Evolutionary conservation across 2,329 filamentous ascomycete genomes (phyloP).

Genomic region (Aspergillus fumigatiaffinis): DNA sequence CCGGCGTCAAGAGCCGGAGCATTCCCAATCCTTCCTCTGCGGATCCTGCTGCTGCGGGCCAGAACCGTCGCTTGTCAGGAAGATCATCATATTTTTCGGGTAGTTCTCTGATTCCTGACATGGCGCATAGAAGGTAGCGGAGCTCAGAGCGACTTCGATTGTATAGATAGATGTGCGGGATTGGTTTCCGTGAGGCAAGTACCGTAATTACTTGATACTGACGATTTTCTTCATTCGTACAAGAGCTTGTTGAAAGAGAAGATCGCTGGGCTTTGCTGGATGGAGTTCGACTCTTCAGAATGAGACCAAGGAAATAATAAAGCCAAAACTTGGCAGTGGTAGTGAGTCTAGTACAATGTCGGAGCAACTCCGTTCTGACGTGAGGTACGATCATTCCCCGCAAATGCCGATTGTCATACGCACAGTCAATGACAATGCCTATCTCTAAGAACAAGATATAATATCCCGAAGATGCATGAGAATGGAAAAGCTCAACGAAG

Average conservation of each 20-base stretch:
- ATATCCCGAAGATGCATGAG: constrained; percentile 3
- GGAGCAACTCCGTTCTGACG: background rate
- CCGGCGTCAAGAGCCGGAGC: constrained; percentile 50
- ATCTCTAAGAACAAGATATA: background rate
- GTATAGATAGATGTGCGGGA: constrained; percentile 3
- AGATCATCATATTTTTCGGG: constrained; percentile 40
- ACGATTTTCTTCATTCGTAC: background rate
- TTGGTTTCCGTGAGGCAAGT: background rate
- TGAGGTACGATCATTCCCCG: background rate
- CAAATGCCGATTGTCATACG: background rate
- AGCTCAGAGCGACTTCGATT: background rate
- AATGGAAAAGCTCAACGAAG: background rate
- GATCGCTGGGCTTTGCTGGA: background rate
- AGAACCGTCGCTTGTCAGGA: constrained; percentile 48
- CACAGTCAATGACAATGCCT: background rate
- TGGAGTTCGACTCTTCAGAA: background rate
- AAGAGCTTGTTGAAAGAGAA: background rate
- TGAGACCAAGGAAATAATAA: background rate
- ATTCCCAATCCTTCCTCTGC: constrained; percentile 54
- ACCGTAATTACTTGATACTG: background rate
- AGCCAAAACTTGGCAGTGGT: background rate
- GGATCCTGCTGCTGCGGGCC: constrained; percentile 44
- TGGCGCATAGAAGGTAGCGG: constrained; percentile 7
- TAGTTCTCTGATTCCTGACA: constrained; percentile 20
- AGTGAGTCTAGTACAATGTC: background rate